Evolutionary conservation across 306 rosid species (phyloP).

Genomic region (Purshia tridentata): DNA sequence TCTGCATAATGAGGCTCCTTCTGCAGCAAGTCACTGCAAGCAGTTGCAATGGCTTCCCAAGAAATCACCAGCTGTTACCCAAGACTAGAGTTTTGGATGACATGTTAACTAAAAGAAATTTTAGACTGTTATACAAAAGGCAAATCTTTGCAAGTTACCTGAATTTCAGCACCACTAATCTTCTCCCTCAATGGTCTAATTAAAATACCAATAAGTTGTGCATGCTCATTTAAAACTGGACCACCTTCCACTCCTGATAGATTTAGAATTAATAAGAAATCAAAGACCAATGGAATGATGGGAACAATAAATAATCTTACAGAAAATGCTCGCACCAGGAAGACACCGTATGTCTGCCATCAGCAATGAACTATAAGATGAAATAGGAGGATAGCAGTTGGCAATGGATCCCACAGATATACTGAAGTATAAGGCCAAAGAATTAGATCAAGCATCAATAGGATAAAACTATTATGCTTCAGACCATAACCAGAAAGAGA

Average conservation of each 20-base stretch:
- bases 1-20: constrained; percentile 42
- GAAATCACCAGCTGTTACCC: constrained; percentile 96
- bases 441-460: constrained; percentile 32
- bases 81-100: constrained; percentile 70
- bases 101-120: constrained; percentile 49
- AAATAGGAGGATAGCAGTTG: constrained; percentile 77
- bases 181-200: constrained; percentile 82
- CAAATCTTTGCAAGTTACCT: constrained; percentile 54
- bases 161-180: constrained; percentile 79
- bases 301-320: constrained; percentile 37
- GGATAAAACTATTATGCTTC: neutral
- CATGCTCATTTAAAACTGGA: constrained; percentile 74
- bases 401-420: constrained; percentile 80
- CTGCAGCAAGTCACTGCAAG: constrained; percentile 63
- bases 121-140: constrained; percentile 15
- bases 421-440: constrained; percentile 52
- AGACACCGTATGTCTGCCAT: constrained; percentile 94
- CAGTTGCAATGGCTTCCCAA: constrained; percentile 79
- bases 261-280: constrained; percentile 37
- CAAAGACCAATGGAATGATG: constrained; percentile 37
- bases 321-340: constrained; percentile 71
- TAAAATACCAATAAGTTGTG: constrained; percentile 68
- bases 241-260: constrained; percentile 89
- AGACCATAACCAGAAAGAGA: neutral
- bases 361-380: constrained; percentile 64